Evolutionary conservation across 148 eudicot species (phyloP).

Genomic region (Rhododendron williamsianum): DNA sequence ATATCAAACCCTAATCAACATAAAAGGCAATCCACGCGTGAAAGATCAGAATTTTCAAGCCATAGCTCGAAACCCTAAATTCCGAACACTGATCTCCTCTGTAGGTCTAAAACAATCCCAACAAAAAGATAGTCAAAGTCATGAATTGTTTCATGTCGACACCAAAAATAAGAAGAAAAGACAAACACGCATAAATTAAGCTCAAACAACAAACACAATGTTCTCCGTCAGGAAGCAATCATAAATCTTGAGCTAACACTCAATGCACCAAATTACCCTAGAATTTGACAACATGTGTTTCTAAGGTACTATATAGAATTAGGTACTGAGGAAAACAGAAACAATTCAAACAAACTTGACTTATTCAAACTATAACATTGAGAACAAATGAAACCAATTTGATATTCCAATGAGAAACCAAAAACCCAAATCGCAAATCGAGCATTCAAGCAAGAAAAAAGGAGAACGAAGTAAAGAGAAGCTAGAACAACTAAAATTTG

Average conservation of each 20-base stretch:
- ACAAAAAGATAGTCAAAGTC: not conserved
- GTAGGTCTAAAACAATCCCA: not conserved
- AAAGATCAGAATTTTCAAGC: not conserved
- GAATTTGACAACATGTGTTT: not conserved
- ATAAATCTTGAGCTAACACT: not conserved
- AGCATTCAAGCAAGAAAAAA: not conserved
- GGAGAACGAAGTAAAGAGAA: not conserved
- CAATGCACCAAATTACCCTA: not conserved
- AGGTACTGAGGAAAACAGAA: not conserved
- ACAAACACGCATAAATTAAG: not conserved
- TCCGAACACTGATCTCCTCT: not conserved
- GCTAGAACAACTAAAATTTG: not conserved
- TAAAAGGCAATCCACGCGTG: not conserved
- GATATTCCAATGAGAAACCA: not conserved
- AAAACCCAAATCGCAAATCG: not conserved
- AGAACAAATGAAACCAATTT: slow-evolving; percentile 5
- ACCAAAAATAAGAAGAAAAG: slow-evolving; percentile 2
- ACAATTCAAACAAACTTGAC: not conserved
- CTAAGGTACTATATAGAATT: not conserved
- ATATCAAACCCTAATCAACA: not conserved
- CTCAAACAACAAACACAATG: not conserved
- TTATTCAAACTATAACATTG: not conserved
- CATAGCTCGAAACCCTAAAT: not conserved
- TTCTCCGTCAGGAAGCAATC: not conserved
- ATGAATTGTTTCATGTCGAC: not conserved